phyloP scores from a whole-genome alignment of 2,329 filamentous ascomycete genomes.

The Bertia moriformis region DNA sequence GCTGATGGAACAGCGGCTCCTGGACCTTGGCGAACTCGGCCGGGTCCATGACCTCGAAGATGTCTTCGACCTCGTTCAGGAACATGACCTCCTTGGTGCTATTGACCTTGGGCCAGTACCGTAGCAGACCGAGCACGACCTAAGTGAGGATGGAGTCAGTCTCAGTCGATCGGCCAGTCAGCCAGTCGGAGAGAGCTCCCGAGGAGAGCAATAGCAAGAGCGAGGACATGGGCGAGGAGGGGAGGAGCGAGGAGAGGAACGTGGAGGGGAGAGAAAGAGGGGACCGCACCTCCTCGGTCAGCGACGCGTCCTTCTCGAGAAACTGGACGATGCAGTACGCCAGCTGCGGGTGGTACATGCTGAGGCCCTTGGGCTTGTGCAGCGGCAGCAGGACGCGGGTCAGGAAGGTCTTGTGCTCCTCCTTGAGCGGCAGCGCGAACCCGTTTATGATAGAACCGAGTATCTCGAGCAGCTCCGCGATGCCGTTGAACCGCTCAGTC shows the following conservation, averaged over 20 bases:
- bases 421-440: constrained; percentile 88
- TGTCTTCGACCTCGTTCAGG: constrained; percentile 96
- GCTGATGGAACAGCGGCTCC: constrained; percentile 89
- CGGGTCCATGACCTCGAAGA: constrained; percentile 99
- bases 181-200: too few species aligned
- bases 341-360: constrained; percentile 98
- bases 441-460: constrained; percentile 98
- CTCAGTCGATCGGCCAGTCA: too few species aligned
- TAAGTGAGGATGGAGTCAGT: too few species aligned
- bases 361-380: constrained; percentile 96
- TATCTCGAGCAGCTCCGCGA: constrained; percentile 91
- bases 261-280: constrained; percentile 4
- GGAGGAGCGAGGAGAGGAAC: neutral
- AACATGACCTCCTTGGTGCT: constrained; percentile 99
- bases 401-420: constrained; percentile 96
- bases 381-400: constrained; percentile 83
- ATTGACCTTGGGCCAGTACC: constrained; percentile 99
- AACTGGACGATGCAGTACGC: constrained; percentile 99
- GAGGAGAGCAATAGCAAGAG: constrained; percentile 8
- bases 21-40: constrained; percentile 98
- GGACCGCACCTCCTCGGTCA: constrained; percentile 83
- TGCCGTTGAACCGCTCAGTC: constrained; percentile 95
- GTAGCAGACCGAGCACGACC: constrained; percentile 84
- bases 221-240: neutral
- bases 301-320: constrained; percentile 86